phyloP scores from a whole-genome alignment of 768 basidiomycete species.

The Suillus decipiens region DNA sequence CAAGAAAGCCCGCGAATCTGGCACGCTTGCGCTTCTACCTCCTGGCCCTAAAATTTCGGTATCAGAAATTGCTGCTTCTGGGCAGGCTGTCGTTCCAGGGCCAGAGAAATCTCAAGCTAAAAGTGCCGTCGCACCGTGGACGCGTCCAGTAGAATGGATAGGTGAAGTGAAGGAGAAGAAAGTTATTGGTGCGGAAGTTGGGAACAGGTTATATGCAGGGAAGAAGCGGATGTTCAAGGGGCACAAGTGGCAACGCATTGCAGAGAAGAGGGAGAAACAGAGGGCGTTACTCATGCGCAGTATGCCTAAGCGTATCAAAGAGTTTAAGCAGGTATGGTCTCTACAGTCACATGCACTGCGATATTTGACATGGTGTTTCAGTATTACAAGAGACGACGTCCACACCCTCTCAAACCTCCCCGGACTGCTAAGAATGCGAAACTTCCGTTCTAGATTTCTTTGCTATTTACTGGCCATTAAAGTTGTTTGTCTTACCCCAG shows the following conservation, averaged over 20 bases:
- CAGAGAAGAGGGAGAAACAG: constrained; percentile 46
- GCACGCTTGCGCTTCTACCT: constrained; percentile 62
- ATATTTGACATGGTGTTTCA: constrained; percentile 12
- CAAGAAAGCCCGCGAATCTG: constrained; percentile 62
- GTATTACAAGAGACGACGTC: constrained; percentile 43
- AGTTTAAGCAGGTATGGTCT: constrained; percentile 62
- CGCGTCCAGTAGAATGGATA: constrained; percentile 41
- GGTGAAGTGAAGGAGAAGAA: constrained; percentile 40
- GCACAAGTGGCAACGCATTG: constrained; percentile 79
- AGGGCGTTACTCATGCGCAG: constrained; percentile 62
- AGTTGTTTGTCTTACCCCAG: not conserved
- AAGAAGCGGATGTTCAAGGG: constrained; percentile 92
- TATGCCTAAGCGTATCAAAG: constrained; percentile 66
- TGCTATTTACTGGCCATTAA: not conserved
- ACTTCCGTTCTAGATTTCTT: constrained; percentile 53
- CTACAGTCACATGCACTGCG: constrained; percentile 3
- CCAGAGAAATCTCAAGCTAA: not conserved
- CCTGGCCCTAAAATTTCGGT: constrained; percentile 59
- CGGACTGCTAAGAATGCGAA: constrained; percentile 50
- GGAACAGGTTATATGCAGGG: constrained; percentile 68
- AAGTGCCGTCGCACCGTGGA: constrained; percentile 19
- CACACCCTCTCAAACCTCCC: constrained; percentile 59
- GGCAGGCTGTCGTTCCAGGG: constrained; percentile 22
- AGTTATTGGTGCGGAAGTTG: constrained; percentile 52
- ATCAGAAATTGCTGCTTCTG: constrained; percentile 23